Percentiles rank a stretch among this genome's conserved stretches.
Evolutionary conservation across 108 stramenopile species (phyloP).

Genomic region (Stephanodiscus minutulus): DNA sequence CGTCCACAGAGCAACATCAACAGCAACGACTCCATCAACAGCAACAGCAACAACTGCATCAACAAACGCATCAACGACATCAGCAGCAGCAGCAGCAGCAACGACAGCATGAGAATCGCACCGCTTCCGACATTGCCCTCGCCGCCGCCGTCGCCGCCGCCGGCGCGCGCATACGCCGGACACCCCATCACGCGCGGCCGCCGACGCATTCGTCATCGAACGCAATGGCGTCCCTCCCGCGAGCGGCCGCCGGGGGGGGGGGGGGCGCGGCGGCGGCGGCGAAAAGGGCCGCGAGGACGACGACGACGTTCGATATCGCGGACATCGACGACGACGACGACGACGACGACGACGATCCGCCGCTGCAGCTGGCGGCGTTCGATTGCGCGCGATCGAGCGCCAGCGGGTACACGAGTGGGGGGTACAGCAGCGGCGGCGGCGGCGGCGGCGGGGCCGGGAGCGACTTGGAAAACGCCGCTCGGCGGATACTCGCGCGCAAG

Average conservation of each 20-base stretch:
- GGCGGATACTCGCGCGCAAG: slow-evolving; percentile 29
- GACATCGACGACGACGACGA: neutral
- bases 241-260: too few relatives aligned
- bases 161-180: neutral
- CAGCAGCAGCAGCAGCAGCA: neutral
- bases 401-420: slow-evolving; percentile 7
- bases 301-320: too few relatives aligned
- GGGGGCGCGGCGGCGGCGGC: too few relatives aligned
- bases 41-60: slow-evolving; percentile 2
- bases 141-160: neutral
- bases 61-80: neutral
- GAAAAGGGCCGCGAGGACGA: too few relatives aligned
- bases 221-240: too few relatives aligned
- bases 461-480: slow-evolving; percentile 40
- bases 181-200: neutral
- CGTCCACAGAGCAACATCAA: neutral
- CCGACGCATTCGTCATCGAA: neutral
- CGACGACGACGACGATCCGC: slow-evolving; percentile 13
- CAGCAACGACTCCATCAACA: neutral
- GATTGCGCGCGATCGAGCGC: slow-evolving; percentile 4
- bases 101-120: neutral
- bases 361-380: neutral
- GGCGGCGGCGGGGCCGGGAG: neutral
- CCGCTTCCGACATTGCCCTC: neutral
- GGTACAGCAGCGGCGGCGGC: neutral